Evolutionary conservation across 768 basidiomycete genomes (phyloP), one percentile per base, ranked within the genome.

Genomic region (Sistotremastrum niveocremeum): DNA sequence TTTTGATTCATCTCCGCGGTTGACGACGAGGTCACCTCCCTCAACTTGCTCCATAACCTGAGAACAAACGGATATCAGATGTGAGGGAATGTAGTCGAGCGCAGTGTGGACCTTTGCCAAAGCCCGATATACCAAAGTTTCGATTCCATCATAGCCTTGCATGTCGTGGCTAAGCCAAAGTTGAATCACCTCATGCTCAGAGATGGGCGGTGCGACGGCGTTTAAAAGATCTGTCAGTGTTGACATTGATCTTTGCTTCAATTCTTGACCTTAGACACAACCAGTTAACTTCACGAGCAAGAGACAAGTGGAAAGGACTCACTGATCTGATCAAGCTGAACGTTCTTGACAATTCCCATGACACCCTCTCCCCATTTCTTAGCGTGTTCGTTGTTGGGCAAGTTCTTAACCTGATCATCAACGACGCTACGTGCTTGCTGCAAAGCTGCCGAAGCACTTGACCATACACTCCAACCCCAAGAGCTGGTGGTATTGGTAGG

Each of bases 101-200:
- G 9, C 12, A 33, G 29, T 11, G 42, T 60, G 35, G 45, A 91
- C 90, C 61, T 82, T 74, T 20, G 86, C 66, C 39, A 97, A 69
- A 2, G 87, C 82, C 28, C 82, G 77, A 65, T 95, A 98, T 29
- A 91, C 86, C n/a, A 99, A 73, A 7, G 81, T 74, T 64, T 98
- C 94, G 38, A 98, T 74, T 5, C 95, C 95, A 47, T 93, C 90
- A 59, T 94, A 97, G 11, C 95, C 95, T 51, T 75, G 71, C 93
- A 99, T 93, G 53, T 95, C 91, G 64, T 98, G 93, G 57, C 83
- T 84, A 36, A 99, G 66, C 84, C 87, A 89, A 6, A 99, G 81
- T 60, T 95, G 80, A 52, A 99, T 91, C 10, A 97, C 89, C 63
- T 99, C 95, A 59, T 98, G 94, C 61, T 94, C 93, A 29, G 93